A percentile compares a stretch with the other conserved stretches of the same genome.
phyloP scores from a whole-genome alignment of 129 eudicot genomes.

The Flaveria brownii region DNA sequence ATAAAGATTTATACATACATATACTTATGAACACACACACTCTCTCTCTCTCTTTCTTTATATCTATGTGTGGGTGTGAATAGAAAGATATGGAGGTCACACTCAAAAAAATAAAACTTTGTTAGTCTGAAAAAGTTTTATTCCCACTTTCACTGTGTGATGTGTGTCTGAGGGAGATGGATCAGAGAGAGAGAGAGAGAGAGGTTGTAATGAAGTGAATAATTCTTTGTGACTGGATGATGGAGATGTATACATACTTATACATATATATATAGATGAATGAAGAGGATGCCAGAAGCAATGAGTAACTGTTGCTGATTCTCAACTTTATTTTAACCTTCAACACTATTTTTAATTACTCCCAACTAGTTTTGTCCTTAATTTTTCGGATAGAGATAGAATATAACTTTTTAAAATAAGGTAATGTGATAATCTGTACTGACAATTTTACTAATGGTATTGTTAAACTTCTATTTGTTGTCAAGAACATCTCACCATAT shows the following conservation, averaged over 20 bases:
- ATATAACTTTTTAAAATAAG: too few relatives aligned
- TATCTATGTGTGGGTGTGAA: neutral
- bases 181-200: slow-evolving; percentile 19
- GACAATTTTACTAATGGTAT: too few relatives aligned
- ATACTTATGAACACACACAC: neutral
- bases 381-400: too few relatives aligned
- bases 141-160: slow-evolving; percentile 26
- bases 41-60: neutral
- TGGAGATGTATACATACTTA: slow-evolving; percentile 11
- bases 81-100: neutral
- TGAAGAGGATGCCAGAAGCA: slow-evolving; percentile 5
- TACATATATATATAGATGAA: slow-evolving; percentile 17
- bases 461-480: too few relatives aligned
- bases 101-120: neutral
- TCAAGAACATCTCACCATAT: too few relatives aligned
- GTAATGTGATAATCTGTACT: too few relatives aligned
- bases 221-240: neutral
- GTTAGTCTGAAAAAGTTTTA: slow-evolving; percentile 27
- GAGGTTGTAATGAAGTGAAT: neutral
- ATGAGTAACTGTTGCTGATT: slow-evolving; percentile 7
- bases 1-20: neutral
- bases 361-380: slow-evolving; percentile 4
- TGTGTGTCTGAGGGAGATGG: neutral
- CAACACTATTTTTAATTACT: slow-evolving; percentile 22
- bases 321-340: slow-evolving; percentile 20